Evolutionary conservation across 225 moss, liverwort and hornwort genomes (phyloP).

Genomic region (Straminergon stramineum): DNA sequence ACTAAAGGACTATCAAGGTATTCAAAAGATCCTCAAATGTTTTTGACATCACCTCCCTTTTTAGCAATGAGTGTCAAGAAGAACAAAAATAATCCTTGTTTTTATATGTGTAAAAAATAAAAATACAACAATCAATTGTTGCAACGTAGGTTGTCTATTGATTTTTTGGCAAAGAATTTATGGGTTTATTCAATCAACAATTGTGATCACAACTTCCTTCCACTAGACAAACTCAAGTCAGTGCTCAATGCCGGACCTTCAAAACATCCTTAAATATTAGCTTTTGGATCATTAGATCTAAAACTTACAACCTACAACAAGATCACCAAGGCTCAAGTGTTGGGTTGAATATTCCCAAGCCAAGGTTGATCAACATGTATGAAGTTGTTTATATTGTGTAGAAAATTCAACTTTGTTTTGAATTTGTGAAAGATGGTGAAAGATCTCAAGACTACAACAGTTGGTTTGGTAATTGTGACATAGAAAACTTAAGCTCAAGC

Average conservation of each 20-base stretch:
- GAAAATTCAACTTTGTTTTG: neutral
- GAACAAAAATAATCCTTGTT: neutral
- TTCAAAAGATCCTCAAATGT: fast-evolving
- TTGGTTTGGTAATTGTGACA: neutral
- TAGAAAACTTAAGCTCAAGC: neutral
- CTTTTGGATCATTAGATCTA: fast-evolving
- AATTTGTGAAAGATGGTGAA: neutral
- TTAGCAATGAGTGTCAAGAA: fast-evolving
- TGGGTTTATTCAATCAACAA: neutral
- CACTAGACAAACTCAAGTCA: fast-evolving
- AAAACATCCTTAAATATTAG: neutral
- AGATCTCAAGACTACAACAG: neutral
- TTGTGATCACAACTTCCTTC: neutral
- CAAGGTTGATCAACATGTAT: fast-evolving
- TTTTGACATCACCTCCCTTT: fast-evolving
- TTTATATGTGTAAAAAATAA: neutral
- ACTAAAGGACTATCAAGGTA: neutral
- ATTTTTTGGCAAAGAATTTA: neutral
- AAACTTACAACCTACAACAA: neutral
- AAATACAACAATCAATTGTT: neutral
- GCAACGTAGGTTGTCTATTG: neutral
- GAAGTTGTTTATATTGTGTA: neutral
- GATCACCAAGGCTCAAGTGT: neutral
- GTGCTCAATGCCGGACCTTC: fast-evolving
- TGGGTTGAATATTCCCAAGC: fast-evolving